Evolutionary conservation across 805 yeast genomes (phyloP), one percentile per base, ranked within the genome.

Genomic region (Kodamaea neixiangensis): DNA sequence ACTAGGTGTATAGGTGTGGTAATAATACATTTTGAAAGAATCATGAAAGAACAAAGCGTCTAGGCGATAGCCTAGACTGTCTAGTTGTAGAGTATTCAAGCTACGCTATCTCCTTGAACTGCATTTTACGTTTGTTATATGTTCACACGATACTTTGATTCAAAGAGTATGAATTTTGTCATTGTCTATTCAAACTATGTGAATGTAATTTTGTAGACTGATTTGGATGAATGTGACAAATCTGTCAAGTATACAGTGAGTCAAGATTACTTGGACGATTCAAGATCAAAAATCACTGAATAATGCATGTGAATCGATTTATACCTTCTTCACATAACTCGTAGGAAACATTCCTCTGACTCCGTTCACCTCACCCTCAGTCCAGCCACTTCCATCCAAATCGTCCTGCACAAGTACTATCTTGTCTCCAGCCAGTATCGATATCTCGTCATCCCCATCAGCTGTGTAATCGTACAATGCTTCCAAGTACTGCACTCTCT

Each of bases 331-430:
- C 47, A 83, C 85, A 65, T 92, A 92, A 54, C 87, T 75, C 0
- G 94, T 84, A 5, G 98, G 98, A 67, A 89, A 85, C 49, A 87
- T 64, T 1, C 96, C 96, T 15, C 70, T 72, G 6, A 54, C 56
- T 0, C 93, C 94, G 55, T 82, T 73, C 5, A 86, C 52, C 63
- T 88, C 93, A 10, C 97, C 98, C 58, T 85, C 87, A 1, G 97
- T 92, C 99, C 99, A 94, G 0, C 99, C 99, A 57, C 86, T 88
- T 47, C 86, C 87, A 46, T 83, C 89, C 3, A 68, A 64, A 56
- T 74, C 79, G 22, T 79, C 84, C 39, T 72, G 75, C 0, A 87
- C 61, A 10, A 94, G 78, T 9, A 79, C 76, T 15, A 94, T 80
- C 49, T 75, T 76, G 54, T 93, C 97, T 2, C 97, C 97, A 0